Evolutionary conservation across 257 asterid genomes (phyloP).

Genomic region (Nemophila menziesii): DNA sequence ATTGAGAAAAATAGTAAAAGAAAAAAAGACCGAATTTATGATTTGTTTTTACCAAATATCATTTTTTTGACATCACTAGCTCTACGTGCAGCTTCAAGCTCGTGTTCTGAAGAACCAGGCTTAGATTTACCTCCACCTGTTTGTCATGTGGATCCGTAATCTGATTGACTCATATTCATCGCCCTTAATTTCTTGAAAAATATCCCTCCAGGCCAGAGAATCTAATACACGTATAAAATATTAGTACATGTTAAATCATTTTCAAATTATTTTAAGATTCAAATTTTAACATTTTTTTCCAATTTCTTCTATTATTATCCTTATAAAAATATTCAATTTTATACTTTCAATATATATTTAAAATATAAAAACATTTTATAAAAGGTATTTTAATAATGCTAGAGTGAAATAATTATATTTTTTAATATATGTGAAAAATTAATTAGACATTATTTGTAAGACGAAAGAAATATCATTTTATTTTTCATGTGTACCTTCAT

Average conservation of each 20-base stretch:
- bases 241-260: slow-evolving; percentile 11
- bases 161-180: slow-evolving; percentile 25
- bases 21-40: too few relatives aligned
- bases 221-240: slow-evolving; percentile 26
- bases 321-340: too few relatives aligned
- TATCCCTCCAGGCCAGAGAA: slow-evolving; percentile 90
- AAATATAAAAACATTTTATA: too few relatives aligned
- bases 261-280: slow-evolving; percentile 7
- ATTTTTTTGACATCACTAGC: slow-evolving; percentile 84
- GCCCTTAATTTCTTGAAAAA: slow-evolving; percentile 54
- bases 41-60: slow-evolving; percentile 77
- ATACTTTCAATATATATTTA: too few relatives aligned
- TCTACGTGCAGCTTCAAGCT: slow-evolving; percentile 94
- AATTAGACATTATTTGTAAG: too few relatives aligned
- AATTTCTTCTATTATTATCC: too few relatives aligned
- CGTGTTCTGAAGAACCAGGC: slow-evolving; percentile 78
- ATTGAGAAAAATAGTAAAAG: slow-evolving; percentile 7
- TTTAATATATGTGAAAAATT: too few relatives aligned
- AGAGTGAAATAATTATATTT: too few relatives aligned
- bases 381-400: too few relatives aligned
- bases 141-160: slow-evolving; percentile 26
- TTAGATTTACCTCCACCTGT: slow-evolving; percentile 34
- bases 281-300: too few relatives aligned
- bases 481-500: too few relatives aligned
- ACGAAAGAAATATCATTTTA: too few relatives aligned